Percentiles rank a stretch among this genome's conserved stretches.
phyloP scores from a whole-genome alignment of 2,329 filamentous ascomycete genomes.

The Aspergillus pseudoterreus region DNA sequence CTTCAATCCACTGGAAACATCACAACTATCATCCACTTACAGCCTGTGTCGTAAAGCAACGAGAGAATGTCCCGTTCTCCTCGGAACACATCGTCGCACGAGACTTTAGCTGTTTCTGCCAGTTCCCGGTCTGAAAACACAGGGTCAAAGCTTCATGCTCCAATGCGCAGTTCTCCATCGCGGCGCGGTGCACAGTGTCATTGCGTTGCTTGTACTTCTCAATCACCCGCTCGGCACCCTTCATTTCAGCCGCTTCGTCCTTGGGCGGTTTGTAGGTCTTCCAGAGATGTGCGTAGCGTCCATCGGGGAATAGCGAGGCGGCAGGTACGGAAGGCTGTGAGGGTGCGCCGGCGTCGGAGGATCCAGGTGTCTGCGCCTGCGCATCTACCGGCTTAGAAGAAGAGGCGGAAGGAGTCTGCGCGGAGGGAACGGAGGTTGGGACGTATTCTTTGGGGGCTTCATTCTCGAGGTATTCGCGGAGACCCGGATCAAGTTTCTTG shows the following conservation, averaged over 20 bases:
- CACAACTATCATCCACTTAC: constrained; percentile 44
- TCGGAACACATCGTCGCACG: constrained; percentile 73
- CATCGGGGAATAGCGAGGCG: constrained; percentile 63
- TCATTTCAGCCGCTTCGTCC: constrained; percentile 66
- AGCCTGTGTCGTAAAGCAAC: constrained; percentile 85
- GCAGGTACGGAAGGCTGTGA: constrained; percentile 34
- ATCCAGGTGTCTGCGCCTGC: constrained; percentile 17
- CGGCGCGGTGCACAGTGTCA: constrained; percentile 70
- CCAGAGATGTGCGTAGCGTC: constrained; percentile 83
- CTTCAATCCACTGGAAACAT: background rate
- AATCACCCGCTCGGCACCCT: constrained; percentile 78
- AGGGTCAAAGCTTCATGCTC: constrained; percentile 79
- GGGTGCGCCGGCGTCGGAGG: constrained; percentile 21
- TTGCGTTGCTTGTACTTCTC: constrained; percentile 81
- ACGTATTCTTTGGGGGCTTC: constrained; percentile 73
- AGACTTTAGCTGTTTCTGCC: constrained; percentile 53
- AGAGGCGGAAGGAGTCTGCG: constrained; percentile 12
- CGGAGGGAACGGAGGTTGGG: constrained; percentile 23
- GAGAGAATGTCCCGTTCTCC: constrained; percentile 73
- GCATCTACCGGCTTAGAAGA: constrained; percentile 18
- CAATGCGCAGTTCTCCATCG: constrained; percentile 87
- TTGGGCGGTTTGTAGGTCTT: constrained; percentile 76
- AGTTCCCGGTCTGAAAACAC: constrained; percentile 73
- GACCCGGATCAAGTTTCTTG: constrained; percentile 72
- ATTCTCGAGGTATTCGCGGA: constrained; percentile 79